Conservation (phyloP, 257 asterid species). For the Linderniella brevidens region DNA sequence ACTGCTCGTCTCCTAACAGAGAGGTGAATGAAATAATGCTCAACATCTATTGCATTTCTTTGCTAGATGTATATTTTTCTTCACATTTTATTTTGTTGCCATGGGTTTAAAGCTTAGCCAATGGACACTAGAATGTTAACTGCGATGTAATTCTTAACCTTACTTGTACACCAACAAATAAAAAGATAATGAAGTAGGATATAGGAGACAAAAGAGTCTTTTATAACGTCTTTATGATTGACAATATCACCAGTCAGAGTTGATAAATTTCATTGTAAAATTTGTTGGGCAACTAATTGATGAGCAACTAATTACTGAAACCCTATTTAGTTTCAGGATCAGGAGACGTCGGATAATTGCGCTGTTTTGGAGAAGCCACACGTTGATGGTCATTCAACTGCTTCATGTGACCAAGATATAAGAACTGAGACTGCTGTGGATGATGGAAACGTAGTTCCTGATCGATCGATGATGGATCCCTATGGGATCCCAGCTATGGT, state of each 20-base stretch:
- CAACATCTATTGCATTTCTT: neutral
- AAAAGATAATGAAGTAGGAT: too few relatives aligned
- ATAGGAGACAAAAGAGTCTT: too few relatives aligned
- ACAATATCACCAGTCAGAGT: too few relatives aligned
- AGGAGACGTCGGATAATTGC: conserved; percentile 17
- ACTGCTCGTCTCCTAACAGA: conserved; percentile 15
- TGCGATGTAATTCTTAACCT: too few relatives aligned
- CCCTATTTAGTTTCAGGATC: conserved; percentile 32
- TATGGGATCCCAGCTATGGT: conserved; percentile 92
- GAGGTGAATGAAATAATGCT: conserved; percentile 22
- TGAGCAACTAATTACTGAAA: too few relatives aligned
- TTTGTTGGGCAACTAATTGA: too few relatives aligned
- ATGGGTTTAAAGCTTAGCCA: too few relatives aligned
- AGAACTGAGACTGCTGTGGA: conserved; percentile 16
- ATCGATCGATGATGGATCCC: conserved; percentile 49
- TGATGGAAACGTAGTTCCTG: conserved; percentile 14
- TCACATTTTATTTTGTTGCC: too few relatives aligned
- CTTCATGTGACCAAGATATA: conserved; percentile 24
- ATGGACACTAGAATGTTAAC: too few relatives aligned
- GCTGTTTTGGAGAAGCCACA: conserved; percentile 20
- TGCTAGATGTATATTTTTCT: too few relatives aligned
- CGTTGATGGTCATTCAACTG: conserved; percentile 16
- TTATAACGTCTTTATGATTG: too few relatives aligned
- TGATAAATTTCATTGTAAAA: neutral
- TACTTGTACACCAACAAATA: too few relatives aligned